phyloP scores from a whole-genome alignment of 2,329 filamentous ascomycete species.

The Plenodomus tracheiphilus region DNA sequence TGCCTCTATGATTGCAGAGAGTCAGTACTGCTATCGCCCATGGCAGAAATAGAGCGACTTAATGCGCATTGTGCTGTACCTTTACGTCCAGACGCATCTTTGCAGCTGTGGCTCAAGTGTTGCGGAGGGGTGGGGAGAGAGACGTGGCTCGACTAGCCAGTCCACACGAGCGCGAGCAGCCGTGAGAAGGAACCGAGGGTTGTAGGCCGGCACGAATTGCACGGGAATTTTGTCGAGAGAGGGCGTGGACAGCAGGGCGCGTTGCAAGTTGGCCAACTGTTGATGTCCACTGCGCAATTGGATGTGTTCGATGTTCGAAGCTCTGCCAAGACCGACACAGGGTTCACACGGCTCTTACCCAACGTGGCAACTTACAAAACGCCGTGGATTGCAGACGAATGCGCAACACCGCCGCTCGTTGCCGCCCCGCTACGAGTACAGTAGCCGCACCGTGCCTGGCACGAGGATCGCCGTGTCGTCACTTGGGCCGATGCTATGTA shows the following conservation, averaged over 20 bases:
- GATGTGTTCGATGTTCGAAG: constrained; percentile 32
- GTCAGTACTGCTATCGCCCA: constrained; percentile 40
- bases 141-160: constrained; percentile 47
- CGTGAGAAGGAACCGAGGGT: constrained; percentile 1
- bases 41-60: neutral
- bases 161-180: constrained; percentile 25
- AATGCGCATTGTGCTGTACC: constrained; percentile 32
- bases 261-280: constrained; percentile 1
- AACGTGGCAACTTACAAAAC: constrained; percentile 18
- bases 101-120: constrained; percentile 27
- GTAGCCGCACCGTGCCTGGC: constrained; percentile 2
- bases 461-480: no score
- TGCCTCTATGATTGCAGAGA: constrained; percentile 64
- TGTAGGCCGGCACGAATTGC: neutral
- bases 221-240: neutral
- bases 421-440: no score
- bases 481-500: no score
- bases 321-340: constrained; percentile 36
- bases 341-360: constrained; percentile 27
- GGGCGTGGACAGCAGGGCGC: neutral
- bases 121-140: constrained; percentile 32
- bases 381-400: constrained; percentile 26
- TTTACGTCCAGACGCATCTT: constrained; percentile 54
- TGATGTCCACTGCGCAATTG: constrained; percentile 14
- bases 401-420: constrained; percentile 20